phyloP scores from a whole-genome alignment of 306 rosid species.

The Ormosia semicastrata region DNA sequence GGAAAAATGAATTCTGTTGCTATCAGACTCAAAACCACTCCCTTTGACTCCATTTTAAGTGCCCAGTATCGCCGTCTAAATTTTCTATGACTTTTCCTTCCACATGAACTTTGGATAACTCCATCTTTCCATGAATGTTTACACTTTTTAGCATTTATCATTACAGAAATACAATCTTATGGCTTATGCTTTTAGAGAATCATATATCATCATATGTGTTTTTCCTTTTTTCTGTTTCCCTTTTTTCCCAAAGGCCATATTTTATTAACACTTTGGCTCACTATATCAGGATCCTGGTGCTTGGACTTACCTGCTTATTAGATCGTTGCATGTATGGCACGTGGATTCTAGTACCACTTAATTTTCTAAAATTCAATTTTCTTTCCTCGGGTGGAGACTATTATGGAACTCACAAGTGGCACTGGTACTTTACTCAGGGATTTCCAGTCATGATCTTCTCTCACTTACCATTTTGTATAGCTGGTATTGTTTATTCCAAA shows the following conservation, averaged over 20 bases:
- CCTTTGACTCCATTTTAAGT: neutral
- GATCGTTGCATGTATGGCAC: constrained; percentile 79
- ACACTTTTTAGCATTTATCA: neutral
- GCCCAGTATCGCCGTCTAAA: neutral
- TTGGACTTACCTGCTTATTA: constrained; percentile 66
- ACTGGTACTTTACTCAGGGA: constrained; percentile 98
- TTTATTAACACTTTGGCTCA: constrained; percentile 9
- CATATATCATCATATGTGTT: neutral
- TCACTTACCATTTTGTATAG: constrained; percentile 74
- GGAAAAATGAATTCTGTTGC: neutral
- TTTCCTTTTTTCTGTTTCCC: neutral
- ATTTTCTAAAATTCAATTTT: constrained; percentile 89
- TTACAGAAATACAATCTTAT: neutral
- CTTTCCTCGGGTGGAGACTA: constrained; percentile 94
- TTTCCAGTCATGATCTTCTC: constrained; percentile 81
- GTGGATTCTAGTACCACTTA: constrained; percentile 87
- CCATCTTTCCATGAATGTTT: neutral
- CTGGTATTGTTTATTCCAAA: constrained; percentile 72
- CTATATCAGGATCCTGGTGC: constrained; percentile 67
- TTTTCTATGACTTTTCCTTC: neutral
- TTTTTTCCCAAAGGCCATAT: neutral
- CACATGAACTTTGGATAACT: neutral
- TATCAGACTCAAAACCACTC: neutral
- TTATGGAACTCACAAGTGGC: constrained; percentile 97
- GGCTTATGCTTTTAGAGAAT: neutral